These are phyloP conservation scores for Wickerhamomyces strasburgensis DNA, from an alignment of 805 yeast genomes.

Conservation along the genomic window DNA sequence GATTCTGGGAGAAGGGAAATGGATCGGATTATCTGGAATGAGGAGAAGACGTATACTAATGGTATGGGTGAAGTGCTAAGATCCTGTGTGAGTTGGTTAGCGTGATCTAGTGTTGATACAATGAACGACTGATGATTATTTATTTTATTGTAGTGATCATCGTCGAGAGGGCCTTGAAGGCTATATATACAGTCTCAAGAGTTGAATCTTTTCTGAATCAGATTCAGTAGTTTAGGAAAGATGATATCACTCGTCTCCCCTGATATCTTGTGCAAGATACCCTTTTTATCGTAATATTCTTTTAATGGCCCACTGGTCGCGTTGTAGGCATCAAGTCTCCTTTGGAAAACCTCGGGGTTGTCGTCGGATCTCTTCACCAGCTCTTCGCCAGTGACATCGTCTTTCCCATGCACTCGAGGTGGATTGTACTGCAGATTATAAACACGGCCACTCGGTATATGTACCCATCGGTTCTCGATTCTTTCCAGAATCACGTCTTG, in stretches of 20 bases:
- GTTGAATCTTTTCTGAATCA: conserved; percentile 32
- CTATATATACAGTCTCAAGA: not conserved
- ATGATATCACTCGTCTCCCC: conserved; percentile 85
- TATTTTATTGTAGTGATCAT: not conserved
- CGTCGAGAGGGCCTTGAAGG: too few relatives aligned
- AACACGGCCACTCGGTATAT: conserved; percentile 77
- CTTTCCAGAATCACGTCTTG: conserved; percentile 74
- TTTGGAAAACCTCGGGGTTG: conserved; percentile 64
- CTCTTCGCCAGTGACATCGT: conserved; percentile 88
- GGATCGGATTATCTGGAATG: conserved; percentile 79
- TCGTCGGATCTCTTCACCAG: conserved; percentile 79
- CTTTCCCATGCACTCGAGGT: conserved; percentile 74
- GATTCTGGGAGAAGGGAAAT: conserved; percentile 83
- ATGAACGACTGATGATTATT: too few relatives aligned
- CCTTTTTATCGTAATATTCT: conserved; percentile 47
- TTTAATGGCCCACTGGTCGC: conserved; percentile 58
- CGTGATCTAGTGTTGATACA: too few relatives aligned
- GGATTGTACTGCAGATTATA: conserved; percentile 86
- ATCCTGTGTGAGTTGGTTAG: conserved; percentile 29
- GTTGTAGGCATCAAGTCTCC: conserved; percentile 61
- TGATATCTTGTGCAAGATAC: conserved; percentile 48
- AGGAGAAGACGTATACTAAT: conserved; percentile 42
- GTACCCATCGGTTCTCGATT: conserved; percentile 83
- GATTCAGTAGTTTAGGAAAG: conserved; percentile 58
- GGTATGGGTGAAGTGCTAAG: conserved; percentile 27